Evolutionary conservation across 352 stramenopile genomes (phyloP).

Genomic region (Pelagophyceae sp.): DNA sequence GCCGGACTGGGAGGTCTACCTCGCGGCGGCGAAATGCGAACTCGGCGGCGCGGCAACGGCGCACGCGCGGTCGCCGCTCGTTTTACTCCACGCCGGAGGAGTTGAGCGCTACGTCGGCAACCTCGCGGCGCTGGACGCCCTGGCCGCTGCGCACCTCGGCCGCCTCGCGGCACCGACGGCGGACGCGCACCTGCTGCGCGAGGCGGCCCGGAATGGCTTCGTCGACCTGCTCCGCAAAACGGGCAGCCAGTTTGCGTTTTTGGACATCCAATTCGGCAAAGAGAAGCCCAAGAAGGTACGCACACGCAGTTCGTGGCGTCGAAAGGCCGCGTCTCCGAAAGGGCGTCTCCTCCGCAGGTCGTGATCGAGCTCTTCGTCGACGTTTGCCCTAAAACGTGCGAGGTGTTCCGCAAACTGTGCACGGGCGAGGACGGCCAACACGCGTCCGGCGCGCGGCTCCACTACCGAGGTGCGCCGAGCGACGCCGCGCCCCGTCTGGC

Average conservation of each 20-base stretch:
- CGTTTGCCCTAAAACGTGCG: constrained; percentile 90
- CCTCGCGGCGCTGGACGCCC: not conserved
- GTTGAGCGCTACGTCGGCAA: not conserved
- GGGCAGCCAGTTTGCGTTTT: not conserved
- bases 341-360: constrained; percentile 30
- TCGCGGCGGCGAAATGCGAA: not conserved
- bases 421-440: constrained; percentile 79
- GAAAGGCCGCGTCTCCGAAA: too few relatives aligned
- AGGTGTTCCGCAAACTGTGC: constrained; percentile 95
- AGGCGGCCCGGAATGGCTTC: not conserved
- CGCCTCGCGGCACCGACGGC: not conserved
- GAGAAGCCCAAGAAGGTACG: not conserved
- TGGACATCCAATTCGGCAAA: constrained; percentile 11
- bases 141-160: not conserved
- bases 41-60: not conserved
- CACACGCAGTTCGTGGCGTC: not conserved
- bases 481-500: too few relatives aligned
- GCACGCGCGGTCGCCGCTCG: not conserved
- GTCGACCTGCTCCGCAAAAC: not conserved
- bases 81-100: not conserved
- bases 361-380: constrained; percentile 77
- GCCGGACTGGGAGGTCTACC: constrained; percentile 12
- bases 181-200: not conserved
- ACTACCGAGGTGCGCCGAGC: constrained; percentile 18
- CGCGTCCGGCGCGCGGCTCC: not conserved